Conservation (phyloP, 2,329 filamentous ascomycete species). For the Stagonosporopsis tanaceti region DNA sequence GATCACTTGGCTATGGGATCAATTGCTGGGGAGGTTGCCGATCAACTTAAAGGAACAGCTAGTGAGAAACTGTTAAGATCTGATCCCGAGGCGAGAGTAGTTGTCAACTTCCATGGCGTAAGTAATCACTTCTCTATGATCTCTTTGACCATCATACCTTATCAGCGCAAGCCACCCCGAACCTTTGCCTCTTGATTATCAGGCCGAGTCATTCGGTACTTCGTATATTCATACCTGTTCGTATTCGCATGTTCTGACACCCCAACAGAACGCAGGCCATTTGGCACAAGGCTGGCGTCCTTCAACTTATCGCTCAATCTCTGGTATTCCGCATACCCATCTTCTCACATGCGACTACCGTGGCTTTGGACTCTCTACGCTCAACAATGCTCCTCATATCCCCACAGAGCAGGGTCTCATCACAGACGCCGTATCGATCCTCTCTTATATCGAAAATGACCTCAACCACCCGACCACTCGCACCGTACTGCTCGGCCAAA, state of each 20-base stretch:
- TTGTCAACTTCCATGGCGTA: slow-evolving; percentile 71
- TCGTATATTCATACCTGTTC: neutral
- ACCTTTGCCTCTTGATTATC: neutral
- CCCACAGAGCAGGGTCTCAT: slow-evolving; percentile 85
- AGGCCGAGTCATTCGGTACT: neutral
- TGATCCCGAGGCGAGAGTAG: slow-evolving; percentile 60
- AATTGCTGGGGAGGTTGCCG: slow-evolving; percentile 50
- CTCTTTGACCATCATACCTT: neutral
- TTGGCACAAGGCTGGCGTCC: slow-evolving; percentile 80
- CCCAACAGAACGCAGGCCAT: slow-evolving; percentile 80
- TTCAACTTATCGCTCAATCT: slow-evolving; percentile 77
- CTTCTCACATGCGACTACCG: slow-evolving; percentile 91
- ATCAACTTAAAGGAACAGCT: slow-evolving; percentile 57
- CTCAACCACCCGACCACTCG: slow-evolving; percentile 71
- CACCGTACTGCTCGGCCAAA: slow-evolving; percentile 86
- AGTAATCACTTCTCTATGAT: slow-evolving; percentile 35
- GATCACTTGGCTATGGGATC: slow-evolving; percentile 56
- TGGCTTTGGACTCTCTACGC: slow-evolving; percentile 82
- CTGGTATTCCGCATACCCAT: slow-evolving; percentile 74
- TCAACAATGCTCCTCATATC: slow-evolving; percentile 54
- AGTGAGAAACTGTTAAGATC: slow-evolving; percentile 61
- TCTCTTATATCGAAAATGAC: slow-evolving; percentile 74
- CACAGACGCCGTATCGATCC: slow-evolving; percentile 75
- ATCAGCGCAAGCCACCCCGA: neutral
- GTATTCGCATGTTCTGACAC: slow-evolving; percentile 11